A percentile compares a stretch with the other conserved stretches of the same genome.
Evolutionary conservation across 75 land plant species (phyloP).

Genomic region (Larix kaempferi): DNA sequence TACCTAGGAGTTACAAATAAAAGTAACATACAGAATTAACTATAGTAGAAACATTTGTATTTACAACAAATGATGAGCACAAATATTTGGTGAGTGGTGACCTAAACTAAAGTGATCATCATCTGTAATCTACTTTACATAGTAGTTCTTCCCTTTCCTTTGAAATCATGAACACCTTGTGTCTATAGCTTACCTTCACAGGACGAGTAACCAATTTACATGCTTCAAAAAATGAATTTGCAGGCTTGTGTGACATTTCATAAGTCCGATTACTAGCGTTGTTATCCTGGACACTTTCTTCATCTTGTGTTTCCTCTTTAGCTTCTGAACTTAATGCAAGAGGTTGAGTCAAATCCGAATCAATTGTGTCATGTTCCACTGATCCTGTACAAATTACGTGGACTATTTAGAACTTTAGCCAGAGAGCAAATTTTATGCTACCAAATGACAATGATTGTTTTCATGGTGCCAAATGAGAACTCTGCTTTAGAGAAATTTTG

Average conservation of each 20-base stretch:
- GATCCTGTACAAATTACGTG: background rate
- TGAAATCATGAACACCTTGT: background rate
- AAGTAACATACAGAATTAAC: too few species aligned
- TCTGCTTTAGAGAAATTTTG: background rate
- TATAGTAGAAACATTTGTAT: too few species aligned
- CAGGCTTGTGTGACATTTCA: background rate
- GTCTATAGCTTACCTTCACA: conserved; percentile 2
- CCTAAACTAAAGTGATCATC: background rate
- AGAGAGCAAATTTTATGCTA: background rate
- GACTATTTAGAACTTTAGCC: background rate
- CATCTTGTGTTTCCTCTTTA: background rate
- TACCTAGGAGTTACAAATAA: too few species aligned
- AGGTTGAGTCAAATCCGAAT: conserved; percentile 3
- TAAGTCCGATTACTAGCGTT: background rate
- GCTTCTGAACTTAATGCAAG: background rate
- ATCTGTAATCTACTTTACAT: background rate
- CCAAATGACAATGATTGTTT: background rate
- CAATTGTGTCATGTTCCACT: background rate
- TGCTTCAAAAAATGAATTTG: conserved; percentile 5
- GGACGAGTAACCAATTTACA: background rate
- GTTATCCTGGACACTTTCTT: background rate
- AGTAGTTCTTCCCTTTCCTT: background rate
- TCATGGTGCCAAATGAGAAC: background rate
- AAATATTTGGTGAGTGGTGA: too few species aligned
- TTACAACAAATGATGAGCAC: too few species aligned